Evolutionary conservation across 2,329 filamentous ascomycete genomes (phyloP), one percentile per base, ranked within the genome.

Genomic region (Hypoxylon sp.): DNA sequence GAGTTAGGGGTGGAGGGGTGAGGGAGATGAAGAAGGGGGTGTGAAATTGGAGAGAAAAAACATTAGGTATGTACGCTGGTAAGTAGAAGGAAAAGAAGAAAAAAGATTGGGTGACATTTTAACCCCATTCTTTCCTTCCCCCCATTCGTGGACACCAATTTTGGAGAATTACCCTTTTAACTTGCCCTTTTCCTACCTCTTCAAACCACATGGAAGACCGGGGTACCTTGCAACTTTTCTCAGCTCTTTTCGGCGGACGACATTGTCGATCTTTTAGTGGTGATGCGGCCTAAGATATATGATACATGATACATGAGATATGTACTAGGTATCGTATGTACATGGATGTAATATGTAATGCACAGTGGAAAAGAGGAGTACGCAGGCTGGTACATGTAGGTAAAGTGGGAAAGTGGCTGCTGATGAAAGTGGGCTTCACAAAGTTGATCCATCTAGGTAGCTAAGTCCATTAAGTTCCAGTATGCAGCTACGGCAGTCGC

Each of bases 151-250:
- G 39, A 24, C 24, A 46, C 42, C 46, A 51, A 42, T 42, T 19
- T 29, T 42, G 19, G n/a, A 22, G 13, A 60, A 22, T 29, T 50
- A 19, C 44, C 56, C n/a, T 60, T 50, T 59, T 26, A 10, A 10
- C 44, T 46, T 50, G 31, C 35, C 39, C 26, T 55, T 55, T 17
- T 39, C 35, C 29, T 44, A 31, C 53, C 14, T 14, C 19, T 46
- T 42, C 19, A 54, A 58, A 48, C 44, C 63, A 60, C 63, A 65
- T 65, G 63, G 63, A 37, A 65, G 51, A 35, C 55, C 29, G 51
- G 63, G 63, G 31, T 60, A 33, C 46, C 55, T 50, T 31, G 55
- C 44, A 47, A 59, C 31, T 29, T 50, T 33, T 37, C 17, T 54
- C 29, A 50, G 39, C 55, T 58, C 48, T 51, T 39, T 60, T 48